Base-by-base conservation (phyloP, 345 rosid genomes). In the Brassica napus region DNA sequence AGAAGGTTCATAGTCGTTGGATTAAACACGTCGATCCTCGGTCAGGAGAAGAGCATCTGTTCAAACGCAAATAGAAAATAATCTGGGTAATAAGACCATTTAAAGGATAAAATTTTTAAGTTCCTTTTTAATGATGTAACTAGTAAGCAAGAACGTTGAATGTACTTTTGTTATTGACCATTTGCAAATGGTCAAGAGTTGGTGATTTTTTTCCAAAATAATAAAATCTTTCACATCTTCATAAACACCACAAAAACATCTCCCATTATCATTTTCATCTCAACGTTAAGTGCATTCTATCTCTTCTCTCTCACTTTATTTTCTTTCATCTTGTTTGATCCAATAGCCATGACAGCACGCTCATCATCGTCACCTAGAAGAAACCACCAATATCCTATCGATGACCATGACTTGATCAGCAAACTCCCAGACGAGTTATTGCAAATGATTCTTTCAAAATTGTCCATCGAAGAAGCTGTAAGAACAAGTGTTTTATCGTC, bases 41-140 rank as follows among this genome's bases (percentile, higher is more conserved):
- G 57, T 88, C 97, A 0, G 97, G 97, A 1, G 95, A 91, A 80
- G 95, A 91, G 68, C 92, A 91, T 23, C 75, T 92, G 66, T 88
- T 89, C 28, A 85, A 92, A 11, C 78, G 82, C 58, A 69, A 54
- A 65, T 18, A 12, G 31, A 72, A 32, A 63, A n/a, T 31, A 10
- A 57, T 16, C 14, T 31, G 7, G 62, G 60, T 68, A 47, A 61
- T 30, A 52, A 54, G 31, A 16, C 30, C 64, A 70, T 9, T 5
- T 6, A 55, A 47, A 18, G 52, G 74, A 55, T 2, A 70, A 18
- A 28, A 70, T 55, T 55, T 70, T 70, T 6, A 18, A 70, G 12
- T 55, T 70, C 64, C 18, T 55, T 70, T 70, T 18, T 16, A 16
- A 32, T 15, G 35, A 15, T 68, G 49, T 65, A 55, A 58, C 5